Base-by-base conservation (phyloP, 305 asterid species). In the Fraxinus floribunda region DNA sequence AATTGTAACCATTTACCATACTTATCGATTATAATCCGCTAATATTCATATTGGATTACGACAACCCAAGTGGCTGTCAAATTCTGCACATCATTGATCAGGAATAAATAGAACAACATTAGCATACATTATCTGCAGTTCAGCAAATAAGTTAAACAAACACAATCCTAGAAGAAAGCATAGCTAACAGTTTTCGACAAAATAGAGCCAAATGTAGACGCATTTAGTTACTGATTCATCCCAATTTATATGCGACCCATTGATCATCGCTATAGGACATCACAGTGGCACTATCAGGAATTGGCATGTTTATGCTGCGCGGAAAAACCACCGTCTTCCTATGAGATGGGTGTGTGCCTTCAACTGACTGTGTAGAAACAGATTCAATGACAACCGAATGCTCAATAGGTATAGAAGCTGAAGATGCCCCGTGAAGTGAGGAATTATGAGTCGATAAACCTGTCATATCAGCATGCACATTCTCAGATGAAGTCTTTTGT, bases 171-270 rank as follows among this genome's bases (percentile, higher is more conserved):
- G 9, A 32, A 68, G 35, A 66, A 71, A 32, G 16, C 9, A 15
- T 15, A 15, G 72, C 2, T 26, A 29, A 26, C 36, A 68, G 44
- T 26, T 68, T 30, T 5, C 0, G 9, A 1, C 20, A 10, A 10
- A 1, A 36, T 18, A 26, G 0, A 4, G 0, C 7, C 74, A 66
- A 29, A 29, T 30, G 8, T 13, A 29, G 20, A 83, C 57, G 84
- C 55, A 49, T 78, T 66, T 77, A 77, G 85, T 71, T 86, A 66
- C 29, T 80, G 81, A 46, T 86, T 49, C 62, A 49, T 10, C 76
- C 78, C 73, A 86, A 74, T 79, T 76, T 79, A 78, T 81, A 86
- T 0, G 91, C 97, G 16, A 92, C 84, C 94, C 95, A 93, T 41
- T 85, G 71, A n/a, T 85, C 88, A 66, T 91, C 82, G 72, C 92